Evolutionary conservation across 2,329 filamentous ascomycete genomes (phyloP), one percentile per base, ranked within the genome.

Genomic region (Fusarium ramigenum): DNA sequence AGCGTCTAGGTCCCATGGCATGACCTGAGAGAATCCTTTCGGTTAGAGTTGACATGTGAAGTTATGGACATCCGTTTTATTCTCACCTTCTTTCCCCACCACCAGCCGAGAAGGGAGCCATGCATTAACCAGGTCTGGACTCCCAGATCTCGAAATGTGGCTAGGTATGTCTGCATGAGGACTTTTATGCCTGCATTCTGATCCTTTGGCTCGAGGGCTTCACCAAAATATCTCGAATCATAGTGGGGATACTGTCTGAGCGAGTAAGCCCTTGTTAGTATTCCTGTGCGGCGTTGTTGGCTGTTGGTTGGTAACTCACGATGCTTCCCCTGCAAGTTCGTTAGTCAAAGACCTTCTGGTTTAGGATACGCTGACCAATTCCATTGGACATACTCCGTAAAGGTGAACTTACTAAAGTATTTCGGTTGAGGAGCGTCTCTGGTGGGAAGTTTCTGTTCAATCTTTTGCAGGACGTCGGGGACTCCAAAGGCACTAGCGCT

Each of bases 61-160:
- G 19, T 49, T 36, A 36, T 59, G 42, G 42, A 37, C n/a, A 49
- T 70, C 32, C 32, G 32, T 52, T 52, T 34, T 25, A 36, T 52
- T 21, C 49, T 75, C 78, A 82, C 83, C 79, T 83, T 84, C 53
- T 85, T 85, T 75, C 93, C 94, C 93, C 93, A 96, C 93, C 93
- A 96, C 93, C 93, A 96, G 11, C 93, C 93, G 37, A 96, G 84
- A 36, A 96, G 84, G n/a, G 92, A 93, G n/a, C 93, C 92, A 78
- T 96, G 93, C 77, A 93, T 93, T 67, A 96, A 88, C 93, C 93
- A 96, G 10, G 93, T 95, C 80, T 95, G 91, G 65, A 95, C 81
- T 5, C 89, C 88, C 36, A 93, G 85, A 42, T 89, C 87, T 54
- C 85, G 84, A 77, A 93, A 92, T 36, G 91, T 93, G 46, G 87